A percentile compares a stretch with the other conserved stretches of the same genome.
These are phyloP conservation scores for Globisporangium sylvaticum DNA, from an alignment of 352 stramenopile genomes.

Conservation along the genomic window DNA sequence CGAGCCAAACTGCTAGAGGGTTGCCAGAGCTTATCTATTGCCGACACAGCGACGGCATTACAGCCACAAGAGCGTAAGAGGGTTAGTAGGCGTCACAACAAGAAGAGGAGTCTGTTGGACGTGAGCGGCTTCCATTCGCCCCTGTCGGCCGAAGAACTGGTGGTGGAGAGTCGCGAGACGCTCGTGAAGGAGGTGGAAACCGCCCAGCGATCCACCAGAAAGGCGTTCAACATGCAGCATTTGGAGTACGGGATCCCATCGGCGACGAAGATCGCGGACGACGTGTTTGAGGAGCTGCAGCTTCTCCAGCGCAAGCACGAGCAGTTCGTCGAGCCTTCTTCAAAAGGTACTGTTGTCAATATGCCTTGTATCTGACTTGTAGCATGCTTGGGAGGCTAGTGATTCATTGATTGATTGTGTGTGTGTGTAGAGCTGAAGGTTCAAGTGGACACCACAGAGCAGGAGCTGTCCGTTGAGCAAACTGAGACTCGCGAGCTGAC, in stretches of 20 bases:
- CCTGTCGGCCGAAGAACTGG: background rate
- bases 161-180: background rate
- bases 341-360: background rate
- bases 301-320: slow-evolving; percentile 12
- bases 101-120: background rate
- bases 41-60: background rate
- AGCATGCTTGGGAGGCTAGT: background rate
- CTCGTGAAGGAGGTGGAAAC: slow-evolving; percentile 29
- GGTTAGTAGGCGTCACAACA: background rate
- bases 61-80: background rate
- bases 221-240: slow-evolving; percentile 59
- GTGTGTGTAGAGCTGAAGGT: background rate
- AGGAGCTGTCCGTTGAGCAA: background rate
- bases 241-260: slow-evolving; percentile 38
- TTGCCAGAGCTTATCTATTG: too few species aligned
- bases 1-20: slow-evolving; percentile 4
- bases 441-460: background rate
- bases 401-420: background rate
- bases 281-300: slow-evolving; percentile 29
- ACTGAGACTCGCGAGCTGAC: background rate
- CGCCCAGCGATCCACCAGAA: slow-evolving; percentile 21
- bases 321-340: slow-evolving; percentile 5
- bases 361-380: background rate
- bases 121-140: background rate
- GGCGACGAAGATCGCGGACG: slow-evolving; percentile 30